These are phyloP conservation scores for Metschnikowia kofuensis DNA, from an alignment of 805 yeast genomes.

Conservation along the genomic window DNA sequence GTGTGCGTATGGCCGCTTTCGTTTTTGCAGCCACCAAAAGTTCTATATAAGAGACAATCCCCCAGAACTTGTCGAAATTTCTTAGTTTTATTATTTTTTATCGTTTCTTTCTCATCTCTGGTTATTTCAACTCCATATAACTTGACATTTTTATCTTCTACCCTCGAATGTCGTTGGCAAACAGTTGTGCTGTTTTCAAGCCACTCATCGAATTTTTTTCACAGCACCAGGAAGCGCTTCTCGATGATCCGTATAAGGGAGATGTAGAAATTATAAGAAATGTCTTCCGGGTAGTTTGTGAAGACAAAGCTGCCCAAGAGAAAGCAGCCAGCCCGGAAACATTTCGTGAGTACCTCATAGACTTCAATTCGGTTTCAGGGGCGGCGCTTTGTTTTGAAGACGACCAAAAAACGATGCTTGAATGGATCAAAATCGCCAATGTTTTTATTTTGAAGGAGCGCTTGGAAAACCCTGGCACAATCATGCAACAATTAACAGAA, in stretches of 20 bases:
- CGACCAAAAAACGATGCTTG: not conserved
- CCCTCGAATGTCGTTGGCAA: slow-evolving; percentile 5
- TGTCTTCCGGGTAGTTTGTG: slow-evolving; percentile 2
- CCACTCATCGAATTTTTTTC: slow-evolving; percentile 11
- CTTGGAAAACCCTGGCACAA: not conserved
- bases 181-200: slow-evolving; percentile 2
- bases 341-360: slow-evolving; percentile 11
- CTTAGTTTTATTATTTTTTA: not conserved
- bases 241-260: slow-evolving; percentile 15
- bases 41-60: not conserved
- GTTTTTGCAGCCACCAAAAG: slow-evolving; percentile 12
- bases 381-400: slow-evolving; percentile 11
- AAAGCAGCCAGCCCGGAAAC: not conserved
- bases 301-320: not conserved
- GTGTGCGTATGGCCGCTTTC: slow-evolving; percentile 5
- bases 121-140: not conserved
- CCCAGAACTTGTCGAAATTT: not conserved
- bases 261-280: slow-evolving; percentile 7
- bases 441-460: slow-evolving; percentile 6
- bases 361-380: slow-evolving; percentile 14
- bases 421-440: slow-evolving; percentile 12
- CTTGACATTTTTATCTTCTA: not conserved
- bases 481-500: not conserved
- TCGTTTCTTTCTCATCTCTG: not conserved
- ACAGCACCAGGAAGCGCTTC: slow-evolving; percentile 9